phyloP scores from a whole-genome alignment of 2,329 filamentous ascomycete genomes.

The Talaromyces sp. region DNA sequence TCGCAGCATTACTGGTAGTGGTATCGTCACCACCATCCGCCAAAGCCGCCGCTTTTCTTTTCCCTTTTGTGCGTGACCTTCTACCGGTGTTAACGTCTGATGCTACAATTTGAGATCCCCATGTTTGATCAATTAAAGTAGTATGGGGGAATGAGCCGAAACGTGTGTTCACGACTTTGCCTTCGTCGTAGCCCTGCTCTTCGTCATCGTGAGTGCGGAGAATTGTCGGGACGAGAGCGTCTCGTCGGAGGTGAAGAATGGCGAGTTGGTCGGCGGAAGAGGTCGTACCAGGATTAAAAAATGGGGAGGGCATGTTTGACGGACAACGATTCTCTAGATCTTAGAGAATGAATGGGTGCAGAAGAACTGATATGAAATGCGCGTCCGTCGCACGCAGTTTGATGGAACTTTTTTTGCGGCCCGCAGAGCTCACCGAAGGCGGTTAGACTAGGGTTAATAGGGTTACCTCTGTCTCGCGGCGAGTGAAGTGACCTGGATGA shows the following conservation, averaged over 20 bases:
- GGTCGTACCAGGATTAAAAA: conserved; percentile 65
- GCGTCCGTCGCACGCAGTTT: not conserved
- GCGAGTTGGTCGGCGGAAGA: conserved; percentile 67
- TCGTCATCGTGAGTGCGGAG: conserved; percentile 60
- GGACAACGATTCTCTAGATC: not conserved
- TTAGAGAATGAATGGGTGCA: not conserved
- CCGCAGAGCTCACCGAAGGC: conserved; percentile 10
- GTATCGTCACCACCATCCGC: conserved; percentile 28
- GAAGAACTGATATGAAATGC: not conserved
- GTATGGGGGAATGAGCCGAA: conserved; percentile 88
- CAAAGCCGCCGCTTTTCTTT: conserved; percentile 41
- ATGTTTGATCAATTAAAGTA: conserved; percentile 71
- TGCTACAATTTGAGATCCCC: conserved; percentile 88
- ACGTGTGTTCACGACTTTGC: conserved; percentile 80
- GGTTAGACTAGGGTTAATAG: conserved; percentile 7
- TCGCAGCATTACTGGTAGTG: conserved; percentile 25
- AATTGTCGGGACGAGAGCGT: conserved; percentile 74
- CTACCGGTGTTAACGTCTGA: conserved; percentile 89
- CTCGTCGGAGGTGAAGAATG: conserved; percentile 82
- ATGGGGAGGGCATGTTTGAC: conserved; percentile 60
- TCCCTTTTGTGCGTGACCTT: conserved; percentile 59
- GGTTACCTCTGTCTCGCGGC: not conserved
- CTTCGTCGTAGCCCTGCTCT: conserved; percentile 69
- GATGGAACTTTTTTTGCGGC: conserved; percentile 4
- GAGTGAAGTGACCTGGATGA: not conserved